A percentile compares a stretch with the other conserved stretches of the same genome.
These are phyloP conservation scores for Oenanthe javanica DNA, from an alignment of 140 eudicot species.

Conservation along the genomic window DNA sequence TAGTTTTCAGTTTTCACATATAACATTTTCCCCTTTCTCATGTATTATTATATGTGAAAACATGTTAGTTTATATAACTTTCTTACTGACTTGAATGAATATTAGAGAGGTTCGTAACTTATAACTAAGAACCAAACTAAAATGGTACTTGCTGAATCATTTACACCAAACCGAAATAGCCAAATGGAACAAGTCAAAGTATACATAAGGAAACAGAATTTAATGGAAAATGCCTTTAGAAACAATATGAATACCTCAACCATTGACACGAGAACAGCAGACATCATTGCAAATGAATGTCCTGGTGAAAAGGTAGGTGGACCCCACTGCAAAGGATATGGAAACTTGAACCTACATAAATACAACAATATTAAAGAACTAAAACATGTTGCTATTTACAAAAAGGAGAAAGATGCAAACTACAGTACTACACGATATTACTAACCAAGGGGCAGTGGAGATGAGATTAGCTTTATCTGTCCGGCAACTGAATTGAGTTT, in stretches of 20 bases:
- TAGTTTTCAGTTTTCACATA: too few relatives aligned
- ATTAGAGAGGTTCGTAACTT: too few relatives aligned
- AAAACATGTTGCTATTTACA: not conserved
- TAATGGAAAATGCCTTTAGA: not conserved
- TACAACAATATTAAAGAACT: not conserved
- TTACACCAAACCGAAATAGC: not conserved
- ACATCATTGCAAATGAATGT: slow-evolving; percentile 70
- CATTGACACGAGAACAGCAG: slow-evolving; percentile 95
- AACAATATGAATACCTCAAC: slow-evolving; percentile 50
- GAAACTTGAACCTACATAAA: slow-evolving; percentile 72
- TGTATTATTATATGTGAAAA: too few relatives aligned
- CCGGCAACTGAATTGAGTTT: slow-evolving; percentile 75
- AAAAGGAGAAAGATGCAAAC: not conserved
- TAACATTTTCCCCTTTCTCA: too few relatives aligned
- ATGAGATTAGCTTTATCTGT: slow-evolving; percentile 84
- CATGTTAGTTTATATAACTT: too few relatives aligned
- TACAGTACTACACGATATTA: not conserved
- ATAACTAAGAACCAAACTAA: too few relatives aligned
- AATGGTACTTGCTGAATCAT: too few relatives aligned
- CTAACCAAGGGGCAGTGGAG: slow-evolving; percentile 95
- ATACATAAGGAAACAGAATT: not conserved
- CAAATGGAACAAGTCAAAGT: not conserved
- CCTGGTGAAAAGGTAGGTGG: slow-evolving; percentile 15
- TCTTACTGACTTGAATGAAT: too few relatives aligned
- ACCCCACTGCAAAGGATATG: slow-evolving; percentile 98